These are phyloP conservation scores for Excoecaria agallocha DNA, from an alignment of 345 rosid species.

Conservation along the genomic window DNA sequence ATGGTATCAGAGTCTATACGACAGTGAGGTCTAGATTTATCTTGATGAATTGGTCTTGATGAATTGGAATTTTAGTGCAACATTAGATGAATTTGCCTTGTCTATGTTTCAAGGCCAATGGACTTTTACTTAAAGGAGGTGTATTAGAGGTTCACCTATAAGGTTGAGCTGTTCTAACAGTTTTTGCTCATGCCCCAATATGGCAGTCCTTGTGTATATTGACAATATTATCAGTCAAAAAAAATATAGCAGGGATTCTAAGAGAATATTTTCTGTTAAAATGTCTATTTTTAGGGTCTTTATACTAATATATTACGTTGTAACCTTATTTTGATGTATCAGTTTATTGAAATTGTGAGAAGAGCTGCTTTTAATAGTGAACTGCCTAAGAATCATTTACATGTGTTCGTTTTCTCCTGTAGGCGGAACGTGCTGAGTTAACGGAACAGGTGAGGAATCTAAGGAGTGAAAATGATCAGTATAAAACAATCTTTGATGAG, in stretches of 20 bases:
- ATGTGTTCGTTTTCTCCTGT: slow-evolving; percentile 9
- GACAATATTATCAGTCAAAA: neutral
- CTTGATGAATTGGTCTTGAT: too few species aligned
- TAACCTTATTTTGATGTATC: neutral
- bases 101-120: too few species aligned
- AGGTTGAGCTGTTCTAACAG: too few species aligned
- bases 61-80: too few species aligned
- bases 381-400: neutral
- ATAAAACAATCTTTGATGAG: slow-evolving; percentile 47
- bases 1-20: too few species aligned
- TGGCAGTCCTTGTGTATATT: neutral
- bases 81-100: too few species aligned
- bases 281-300: neutral
- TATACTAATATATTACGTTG: neutral
- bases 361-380: neutral
- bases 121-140: too few species aligned
- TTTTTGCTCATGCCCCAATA: too few species aligned
- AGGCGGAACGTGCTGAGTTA: slow-evolving; percentile 53
- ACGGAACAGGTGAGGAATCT: slow-evolving; percentile 39
- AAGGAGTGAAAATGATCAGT: slow-evolving; percentile 35
- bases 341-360: neutral
- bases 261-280: neutral
- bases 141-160: too few species aligned
- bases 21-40: too few species aligned
- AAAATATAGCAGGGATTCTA: neutral